Evolutionary conservation across 177 flowering plant species (phyloP), one percentile per base, ranked within the genome.

Genomic region (Vitis hybrid): DNA sequence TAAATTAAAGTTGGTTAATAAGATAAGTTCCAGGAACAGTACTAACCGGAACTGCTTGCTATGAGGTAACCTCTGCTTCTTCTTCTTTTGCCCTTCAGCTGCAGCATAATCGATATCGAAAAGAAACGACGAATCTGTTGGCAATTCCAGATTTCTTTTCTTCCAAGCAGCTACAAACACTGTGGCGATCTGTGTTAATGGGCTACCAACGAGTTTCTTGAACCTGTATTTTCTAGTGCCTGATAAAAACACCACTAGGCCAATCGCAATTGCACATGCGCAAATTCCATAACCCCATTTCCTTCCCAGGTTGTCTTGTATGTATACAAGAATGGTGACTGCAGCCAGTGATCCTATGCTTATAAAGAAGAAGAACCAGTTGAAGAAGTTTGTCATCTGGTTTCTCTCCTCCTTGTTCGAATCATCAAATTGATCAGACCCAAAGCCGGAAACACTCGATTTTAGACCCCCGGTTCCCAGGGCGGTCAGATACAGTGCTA

Each of bases 391-490:
- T 4, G 70, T 68, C 98, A 93, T 93, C 18, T 81, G 82, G 8
- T 19, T 8, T 54, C 69, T 77, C 70, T 93, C 98, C 21, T 79
- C 69, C 7, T 64, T 64, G 68, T 85, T 81, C 1, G 83, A 64
- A 0, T 95, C 99, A 48, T 93, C 97, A 65, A 95, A 95, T 64
- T 95, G 99, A 79, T 95, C 98, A 0, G 99, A 86, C 4, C 98
- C 99, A 65, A 93, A 87, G 0, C 98, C 99, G 0, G 98, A 91
- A 0, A 95, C 98, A 68, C 97, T 93, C 11, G 99, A 89, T 70
- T 95, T 95, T 3, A 95, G 80, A 11, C 99, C 98, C 3, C 98
- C 99, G 11, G 98, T 95, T 16, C 99, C 99, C 0, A 95, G 85
- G 8, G 99, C 98, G 0, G 91, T 89, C 12, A 93, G 79, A 81